Evolutionary conservation across 805 yeast species (phyloP).

Genomic region (Lipomyces yamanashiensis): DNA sequence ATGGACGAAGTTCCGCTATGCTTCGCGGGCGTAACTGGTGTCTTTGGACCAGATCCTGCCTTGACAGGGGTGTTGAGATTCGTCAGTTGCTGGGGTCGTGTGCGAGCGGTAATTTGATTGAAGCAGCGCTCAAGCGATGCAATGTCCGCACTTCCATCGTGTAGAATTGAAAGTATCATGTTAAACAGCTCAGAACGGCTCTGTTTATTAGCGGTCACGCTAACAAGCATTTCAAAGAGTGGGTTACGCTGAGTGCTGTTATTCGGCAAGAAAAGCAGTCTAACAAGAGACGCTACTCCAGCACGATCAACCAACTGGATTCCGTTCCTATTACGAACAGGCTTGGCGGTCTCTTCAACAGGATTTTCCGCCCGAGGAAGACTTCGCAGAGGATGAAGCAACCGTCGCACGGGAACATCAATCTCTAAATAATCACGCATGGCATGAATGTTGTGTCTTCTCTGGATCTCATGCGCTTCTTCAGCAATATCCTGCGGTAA

Average conservation of each 20-base stretch:
- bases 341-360: constrained; percentile 37
- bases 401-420: constrained; percentile 12
- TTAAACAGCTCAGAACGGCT: constrained; percentile 76
- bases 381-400: background rate
- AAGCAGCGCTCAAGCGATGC: constrained; percentile 66
- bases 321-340: constrained; percentile 51
- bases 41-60: constrained; percentile 27
- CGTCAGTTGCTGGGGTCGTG: constrained; percentile 42
- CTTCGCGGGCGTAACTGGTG: constrained; percentile 27
- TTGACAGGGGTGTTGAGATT: constrained; percentile 37
- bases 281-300: constrained; percentile 74
- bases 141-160: constrained; percentile 72
- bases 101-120: constrained; percentile 58
- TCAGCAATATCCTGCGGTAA: constrained; percentile 44
- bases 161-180: constrained; percentile 66
- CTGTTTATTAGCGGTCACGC: constrained; percentile 75
- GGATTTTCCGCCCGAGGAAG: background rate
- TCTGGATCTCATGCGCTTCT: constrained; percentile 42
- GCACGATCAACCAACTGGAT: constrained; percentile 73
- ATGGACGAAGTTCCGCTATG: constrained; percentile 2
- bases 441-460: constrained; percentile 18
- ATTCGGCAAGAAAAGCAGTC: constrained; percentile 75
- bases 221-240: constrained; percentile 67
- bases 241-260: constrained; percentile 61
- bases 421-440: constrained; percentile 20